Base-by-base conservation (phyloP, 768 basidiomycete genomes). In the Calocybe indica region DNA sequence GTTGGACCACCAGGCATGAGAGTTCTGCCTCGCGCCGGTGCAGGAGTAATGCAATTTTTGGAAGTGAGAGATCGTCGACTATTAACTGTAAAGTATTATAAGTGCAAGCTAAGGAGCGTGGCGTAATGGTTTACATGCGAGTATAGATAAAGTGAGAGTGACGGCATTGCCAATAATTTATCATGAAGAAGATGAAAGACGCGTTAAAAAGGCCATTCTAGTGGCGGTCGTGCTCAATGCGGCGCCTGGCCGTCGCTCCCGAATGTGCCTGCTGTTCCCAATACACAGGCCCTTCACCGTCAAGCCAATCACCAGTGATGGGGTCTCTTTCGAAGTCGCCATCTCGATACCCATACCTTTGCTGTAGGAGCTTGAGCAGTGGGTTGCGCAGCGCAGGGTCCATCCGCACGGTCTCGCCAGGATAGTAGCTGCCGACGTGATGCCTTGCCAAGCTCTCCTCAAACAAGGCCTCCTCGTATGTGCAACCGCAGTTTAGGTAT, bases 351-450 rank as follows among this genome's bases (percentile, higher is more conserved):
- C 75, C 77, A 58, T 88, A 92, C 36, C 88, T 77, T 53, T 76
- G 59, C 61, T 89, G 72, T 31, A 92, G 68, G 31, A 92, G 69
- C 63, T 72, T 78, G 51, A 92, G 72, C 39, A 92, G 75, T 29
- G 88, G 86, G 52, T 91, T 91, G 36, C 89, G 79, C 49, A 92
- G 68, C 33, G 85, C 88, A 7, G 89, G 89, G 58, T 92, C 89
- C 88, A 92, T 92, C 58, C 89, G 83, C 43, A 92, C 89, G 47
- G 64, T 82, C 62, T 91, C 90, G 45, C 89, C 90, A 0, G 89
- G 90, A 51, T 79, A 79, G 57, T 91, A 92, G 60, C 83, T 83
- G 22, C 89, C 89, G 11, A 92, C 87, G 5, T 72, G 75, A 51
- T 92, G 88, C 14, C 88, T 80, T 8, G 88, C 62, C 6, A 92